phyloP scores from a whole-genome alignment of 108 stramenopile genomes.

The Cyclotella choctawhatcheeana region DNA sequence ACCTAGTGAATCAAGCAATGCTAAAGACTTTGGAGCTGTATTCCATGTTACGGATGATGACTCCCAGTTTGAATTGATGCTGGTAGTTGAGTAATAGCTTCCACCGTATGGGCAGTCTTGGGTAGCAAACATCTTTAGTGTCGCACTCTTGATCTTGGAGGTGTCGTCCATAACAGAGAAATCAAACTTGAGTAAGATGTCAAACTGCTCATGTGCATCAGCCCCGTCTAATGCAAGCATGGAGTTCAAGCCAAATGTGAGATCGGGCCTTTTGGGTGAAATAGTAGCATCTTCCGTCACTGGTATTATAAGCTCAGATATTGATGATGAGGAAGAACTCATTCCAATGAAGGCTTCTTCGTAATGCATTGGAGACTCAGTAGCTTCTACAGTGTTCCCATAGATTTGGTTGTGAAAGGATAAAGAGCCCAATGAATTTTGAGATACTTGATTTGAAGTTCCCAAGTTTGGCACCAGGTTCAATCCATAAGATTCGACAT shows the following conservation, averaged over 20 bases:
- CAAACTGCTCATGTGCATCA: slow-evolving; percentile 10
- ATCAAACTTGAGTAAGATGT: slow-evolving; percentile 24
- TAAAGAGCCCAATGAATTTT: slow-evolving; percentile 1
- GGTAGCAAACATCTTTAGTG: slow-evolving; percentile 8
- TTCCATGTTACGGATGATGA: slow-evolving; percentile 14
- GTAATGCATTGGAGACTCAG: background rate
- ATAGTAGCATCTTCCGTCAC: slow-evolving; percentile 19
- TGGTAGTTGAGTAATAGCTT: slow-evolving; percentile 8
- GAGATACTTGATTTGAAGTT: background rate
- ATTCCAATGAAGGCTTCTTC: background rate
- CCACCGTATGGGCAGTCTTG: slow-evolving; percentile 19
- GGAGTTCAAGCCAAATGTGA: slow-evolving; percentile 21
- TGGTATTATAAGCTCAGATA: slow-evolving; percentile 18
- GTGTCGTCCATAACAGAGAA: slow-evolving; percentile 6
- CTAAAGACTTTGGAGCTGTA: slow-evolving; percentile 6
- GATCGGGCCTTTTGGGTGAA: slow-evolving; percentile 4
- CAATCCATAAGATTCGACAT: slow-evolving; percentile 7
- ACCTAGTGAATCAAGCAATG: slow-evolving; percentile 4
- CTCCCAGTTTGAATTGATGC: slow-evolving; percentile 13
- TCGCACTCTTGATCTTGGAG: slow-evolving; percentile 13
- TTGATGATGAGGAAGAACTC: background rate
- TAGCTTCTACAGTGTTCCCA: background rate
- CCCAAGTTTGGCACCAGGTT: slow-evolving; percentile 6
- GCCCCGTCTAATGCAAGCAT: slow-evolving; percentile 18
- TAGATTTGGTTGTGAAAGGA: slow-evolving; percentile 8